A percentile compares a stretch with the other conserved stretches of the same genome.
Conservation (phyloP, 2,329 filamentous ascomycete genomes). For the Dryadomyces quercivorus region DNA sequence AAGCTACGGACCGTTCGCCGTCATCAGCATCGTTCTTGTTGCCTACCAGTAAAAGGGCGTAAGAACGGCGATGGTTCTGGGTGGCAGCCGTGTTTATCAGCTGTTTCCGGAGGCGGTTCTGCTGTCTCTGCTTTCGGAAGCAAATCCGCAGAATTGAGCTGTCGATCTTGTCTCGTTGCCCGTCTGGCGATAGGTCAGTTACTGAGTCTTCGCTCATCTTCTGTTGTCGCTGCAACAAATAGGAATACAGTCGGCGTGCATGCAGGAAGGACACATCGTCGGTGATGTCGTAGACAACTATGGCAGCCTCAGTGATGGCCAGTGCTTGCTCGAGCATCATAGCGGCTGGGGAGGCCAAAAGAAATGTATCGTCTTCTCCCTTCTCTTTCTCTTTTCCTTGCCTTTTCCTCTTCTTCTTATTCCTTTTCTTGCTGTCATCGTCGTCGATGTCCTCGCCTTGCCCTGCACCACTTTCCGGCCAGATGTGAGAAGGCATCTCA, state of each 20-base stretch:
- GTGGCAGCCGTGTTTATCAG: neutral
- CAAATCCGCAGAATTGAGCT: too few relatives aligned
- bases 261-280: constrained; percentile 17
- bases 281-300: constrained; percentile 23
- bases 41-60: constrained; percentile 22
- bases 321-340: constrained; percentile 24
- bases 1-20: constrained; percentile 17
- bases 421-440: neutral
- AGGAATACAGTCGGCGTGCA: constrained; percentile 15
- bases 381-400: neutral
- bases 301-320: constrained; percentile 26
- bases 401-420: neutral
- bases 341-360: neutral
- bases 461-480: neutral
- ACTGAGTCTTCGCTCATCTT: too few relatives aligned
- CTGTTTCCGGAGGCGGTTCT: neutral
- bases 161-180: too few relatives aligned
- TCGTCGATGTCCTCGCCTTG: neutral
- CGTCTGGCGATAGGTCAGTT: too few relatives aligned
- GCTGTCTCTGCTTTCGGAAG: neutral
- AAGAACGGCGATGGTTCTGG: constrained; percentile 12
- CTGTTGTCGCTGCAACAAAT: constrained; percentile 8
- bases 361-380: neutral
- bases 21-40: constrained; percentile 22
- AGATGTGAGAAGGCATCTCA: constrained; percentile 24